Conservation (phyloP, 2,329 filamentous ascomycete species). For the Xylaria multiplex region DNA sequence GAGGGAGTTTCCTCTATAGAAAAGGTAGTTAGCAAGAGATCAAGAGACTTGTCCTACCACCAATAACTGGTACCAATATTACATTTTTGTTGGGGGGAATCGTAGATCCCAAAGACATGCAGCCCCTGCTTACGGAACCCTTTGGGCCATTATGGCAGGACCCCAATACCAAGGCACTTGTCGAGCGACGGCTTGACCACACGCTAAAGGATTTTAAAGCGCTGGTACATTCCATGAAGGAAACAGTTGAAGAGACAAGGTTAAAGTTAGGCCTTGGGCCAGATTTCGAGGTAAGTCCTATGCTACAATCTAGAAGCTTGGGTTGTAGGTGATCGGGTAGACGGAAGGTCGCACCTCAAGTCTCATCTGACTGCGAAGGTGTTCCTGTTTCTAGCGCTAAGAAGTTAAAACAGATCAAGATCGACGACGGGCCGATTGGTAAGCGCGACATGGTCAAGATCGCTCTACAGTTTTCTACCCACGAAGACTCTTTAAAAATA, state of each 20-base stretch:
- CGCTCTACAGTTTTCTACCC: conserved; percentile 29
- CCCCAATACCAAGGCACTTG: conserved; percentile 30
- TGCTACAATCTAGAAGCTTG: neutral
- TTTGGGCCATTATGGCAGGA: conserved; percentile 47
- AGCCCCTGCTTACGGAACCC: conserved; percentile 46
- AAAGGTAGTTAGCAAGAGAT: too few species aligned
- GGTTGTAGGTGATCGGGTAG: neutral
- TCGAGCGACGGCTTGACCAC: conserved; percentile 41
- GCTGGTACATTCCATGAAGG: conserved; percentile 40
- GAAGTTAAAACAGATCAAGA: conserved; percentile 12
- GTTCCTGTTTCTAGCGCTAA: neutral
- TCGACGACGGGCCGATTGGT: conserved; percentile 20
- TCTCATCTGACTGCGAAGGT: neutral
- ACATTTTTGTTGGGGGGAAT: conserved; percentile 46
- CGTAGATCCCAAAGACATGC: conserved; percentile 39
- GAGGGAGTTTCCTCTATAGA: too few species aligned
- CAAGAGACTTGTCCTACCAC: too few species aligned
- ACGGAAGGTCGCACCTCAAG: conserved; percentile 1
- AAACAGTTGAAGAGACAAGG: conserved; percentile 39
- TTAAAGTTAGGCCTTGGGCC: conserved; percentile 22
- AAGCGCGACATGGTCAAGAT: conserved; percentile 32
- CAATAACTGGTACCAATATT: too few species aligned
- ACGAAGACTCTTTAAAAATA: conserved; percentile 31
- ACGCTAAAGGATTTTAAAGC: conserved; percentile 41
- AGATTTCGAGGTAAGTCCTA: conserved; percentile 28